A percentile compares a stretch with the other conserved stretches of the same genome.
phyloP scores from a whole-genome alignment of 2,329 filamentous ascomycete species.

The Colletotrichum camelliae region DNA sequence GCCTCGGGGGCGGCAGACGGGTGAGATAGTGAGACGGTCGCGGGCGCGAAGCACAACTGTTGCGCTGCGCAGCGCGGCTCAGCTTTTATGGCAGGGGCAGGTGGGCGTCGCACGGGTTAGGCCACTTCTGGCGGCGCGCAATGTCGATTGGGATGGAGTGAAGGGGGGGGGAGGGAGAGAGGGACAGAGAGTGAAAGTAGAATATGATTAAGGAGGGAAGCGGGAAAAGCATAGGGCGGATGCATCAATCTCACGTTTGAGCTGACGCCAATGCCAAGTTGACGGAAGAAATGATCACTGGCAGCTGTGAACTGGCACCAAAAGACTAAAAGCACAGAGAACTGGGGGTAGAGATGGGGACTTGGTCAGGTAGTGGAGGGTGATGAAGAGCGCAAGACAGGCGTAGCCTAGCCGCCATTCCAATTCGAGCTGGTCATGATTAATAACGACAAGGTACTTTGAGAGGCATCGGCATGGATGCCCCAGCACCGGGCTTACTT shows the following conservation, averaged over 20 bases:
- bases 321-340: background rate
- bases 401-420: conserved; percentile 9
- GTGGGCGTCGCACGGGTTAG: background rate
- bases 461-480: conserved; percentile 2
- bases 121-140: background rate
- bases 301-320: background rate
- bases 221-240: background rate
- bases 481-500: background rate
- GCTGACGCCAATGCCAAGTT: background rate
- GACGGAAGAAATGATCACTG: background rate
- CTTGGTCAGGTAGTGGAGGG: background rate
- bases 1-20: background rate
- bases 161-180: background rate
- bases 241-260: background rate
- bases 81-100: background rate
- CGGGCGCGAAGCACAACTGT: background rate
- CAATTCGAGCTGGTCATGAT: conserved; percentile 5
- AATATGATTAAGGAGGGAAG: background rate
- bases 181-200: background rate
- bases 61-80: background rate
- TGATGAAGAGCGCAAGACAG: background rate
- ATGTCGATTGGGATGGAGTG: background rate
- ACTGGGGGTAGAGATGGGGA: background rate
- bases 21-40: background rate
- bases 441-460: background rate